Base-by-base conservation (phyloP, 345 rosid species). In the Arabis alpina region DNA sequence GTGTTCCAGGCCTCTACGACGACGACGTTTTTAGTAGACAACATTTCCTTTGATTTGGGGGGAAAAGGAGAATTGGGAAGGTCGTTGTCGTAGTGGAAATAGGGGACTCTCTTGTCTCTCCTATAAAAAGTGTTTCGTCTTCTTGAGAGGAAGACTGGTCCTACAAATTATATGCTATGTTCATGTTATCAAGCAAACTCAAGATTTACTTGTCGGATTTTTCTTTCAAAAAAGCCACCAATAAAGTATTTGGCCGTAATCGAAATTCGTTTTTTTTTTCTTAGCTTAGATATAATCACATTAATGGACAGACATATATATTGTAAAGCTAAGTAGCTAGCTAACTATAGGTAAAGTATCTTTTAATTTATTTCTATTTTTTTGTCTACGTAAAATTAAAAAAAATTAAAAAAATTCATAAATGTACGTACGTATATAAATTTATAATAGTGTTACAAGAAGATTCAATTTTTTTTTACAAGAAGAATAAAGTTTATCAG, bases 131-230 rank as follows among this genome's bases (percentile, higher is more conserved):
- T 51, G 54, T 74, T 58, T 66, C 40, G 8, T 36, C 61, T 19
- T 66, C 68, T 59, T 59, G 68, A 59, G 56, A 10, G 44, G 51
- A 51, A 24, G 68, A 51, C 16, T 42, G 78, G 78, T 68, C 78
- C 78, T 54, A 75, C 74, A 7, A 75, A 68, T 68, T 34, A 75
- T 69, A 75, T 75, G 79, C 74, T 48, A 75, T 75, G 79, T 54
- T 69, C 50, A 23, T 62, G 30, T 68, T 40, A 55, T 55, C 36
- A 75, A 75, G 79, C 79, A 75, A 75, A 68, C 70, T 69, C 75
- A 32, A 68, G 79, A 75, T 75, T 75, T 69, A n/a, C 30, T 61
- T 75, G 79, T 75, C 79, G 65, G 66, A 54, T 48, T 69, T 69
- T 48, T 55, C 66, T 55, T 69, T 69, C 48, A 2, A 4, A 4